These are phyloP conservation scores for Glycine soja DNA, from an alignment of 306 rosid genomes.

Conservation along the genomic window DNA sequence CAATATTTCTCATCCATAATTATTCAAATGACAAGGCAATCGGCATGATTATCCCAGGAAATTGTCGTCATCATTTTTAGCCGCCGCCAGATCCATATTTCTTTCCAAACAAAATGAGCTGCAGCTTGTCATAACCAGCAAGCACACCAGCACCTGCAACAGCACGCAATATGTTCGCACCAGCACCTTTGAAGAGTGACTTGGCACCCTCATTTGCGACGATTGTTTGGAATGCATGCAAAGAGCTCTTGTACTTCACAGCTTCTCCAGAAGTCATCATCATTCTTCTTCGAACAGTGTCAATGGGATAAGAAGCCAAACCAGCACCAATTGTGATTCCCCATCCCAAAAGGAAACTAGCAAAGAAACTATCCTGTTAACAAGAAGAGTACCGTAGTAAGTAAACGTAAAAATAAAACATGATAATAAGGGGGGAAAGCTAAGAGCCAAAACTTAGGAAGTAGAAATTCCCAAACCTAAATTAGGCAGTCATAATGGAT, in stretches of 20 bases:
- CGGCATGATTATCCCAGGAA: conserved; percentile 34
- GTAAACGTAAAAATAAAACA: conserved; percentile 22
- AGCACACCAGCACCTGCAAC: conserved; percentile 97
- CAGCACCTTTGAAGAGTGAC: conserved; percentile 93
- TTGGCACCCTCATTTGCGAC: conserved; percentile 78
- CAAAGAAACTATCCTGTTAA: conserved; percentile 87
- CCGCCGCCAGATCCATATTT: conserved; percentile 95
- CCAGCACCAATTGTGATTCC: conserved; percentile 89
- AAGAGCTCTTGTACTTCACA: conserved; percentile 81
- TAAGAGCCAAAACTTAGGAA: not conserved
- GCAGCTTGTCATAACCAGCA: conserved; percentile 92
- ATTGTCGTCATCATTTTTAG: conserved; percentile 59
- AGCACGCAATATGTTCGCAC: conserved; percentile 88
- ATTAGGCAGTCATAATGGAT: not conserved
- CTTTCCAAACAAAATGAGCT: conserved; percentile 82
- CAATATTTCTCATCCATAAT: conserved; percentile 45
- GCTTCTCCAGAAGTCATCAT: conserved; percentile 99
- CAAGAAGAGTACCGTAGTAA: conserved; percentile 25
- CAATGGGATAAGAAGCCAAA: conserved; percentile 85
- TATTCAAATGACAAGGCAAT: conserved; percentile 51
- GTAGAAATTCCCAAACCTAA: conserved; percentile 6
- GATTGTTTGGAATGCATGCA: conserved; percentile 77
- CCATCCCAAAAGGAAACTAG: conserved; percentile 92
- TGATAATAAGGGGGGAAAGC: not conserved
- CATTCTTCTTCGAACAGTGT: conserved; percentile 93